Evolutionary conservation across 305 asterid species (phyloP).

Genomic region (Fraxinus velutina): DNA sequence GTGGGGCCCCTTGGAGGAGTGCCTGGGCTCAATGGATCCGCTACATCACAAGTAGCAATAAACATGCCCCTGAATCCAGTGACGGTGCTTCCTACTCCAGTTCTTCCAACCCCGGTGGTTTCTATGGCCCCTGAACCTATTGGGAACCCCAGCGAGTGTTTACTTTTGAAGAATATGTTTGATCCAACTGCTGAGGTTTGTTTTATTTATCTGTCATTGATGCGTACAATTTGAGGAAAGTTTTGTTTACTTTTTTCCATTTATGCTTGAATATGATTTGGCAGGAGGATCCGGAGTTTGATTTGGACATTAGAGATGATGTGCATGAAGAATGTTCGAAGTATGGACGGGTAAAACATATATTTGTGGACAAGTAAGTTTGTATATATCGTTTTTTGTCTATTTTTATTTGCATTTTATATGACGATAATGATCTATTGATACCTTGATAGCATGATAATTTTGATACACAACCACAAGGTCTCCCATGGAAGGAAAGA

Average conservation of each 20-base stretch:
- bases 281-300: slow-evolving; percentile 89
- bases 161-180: slow-evolving; percentile 90
- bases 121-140: slow-evolving; percentile 75
- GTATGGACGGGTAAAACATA: slow-evolving; percentile 84
- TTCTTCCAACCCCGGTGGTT: slow-evolving; percentile 52
- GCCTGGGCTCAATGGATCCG: slow-evolving; percentile 63
- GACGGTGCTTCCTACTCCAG: slow-evolving; percentile 41
- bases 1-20: slow-evolving; percentile 68
- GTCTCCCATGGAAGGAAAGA: background rate
- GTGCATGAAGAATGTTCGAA: slow-evolving; percentile 90
- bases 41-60: slow-evolving; percentile 47
- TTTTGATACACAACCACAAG: background rate
- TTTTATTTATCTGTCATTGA: slow-evolving; percentile 11
- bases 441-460: background rate
- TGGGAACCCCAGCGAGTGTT: slow-evolving; percentile 92
- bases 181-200: slow-evolving; percentile 89
- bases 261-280: slow-evolving; percentile 1
- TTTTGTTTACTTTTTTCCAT: background rate
- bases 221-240: background rate
- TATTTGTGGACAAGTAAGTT: slow-evolving; percentile 83
- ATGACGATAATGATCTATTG: background rate
- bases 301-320: slow-evolving; percentile 86
- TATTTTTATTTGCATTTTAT: background rate
- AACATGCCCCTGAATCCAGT: slow-evolving; percentile 66
- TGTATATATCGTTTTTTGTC: background rate